Conservation (phyloP, 192 early-diverging fungal species). For the Thoreauomyces humboldtii region DNA sequence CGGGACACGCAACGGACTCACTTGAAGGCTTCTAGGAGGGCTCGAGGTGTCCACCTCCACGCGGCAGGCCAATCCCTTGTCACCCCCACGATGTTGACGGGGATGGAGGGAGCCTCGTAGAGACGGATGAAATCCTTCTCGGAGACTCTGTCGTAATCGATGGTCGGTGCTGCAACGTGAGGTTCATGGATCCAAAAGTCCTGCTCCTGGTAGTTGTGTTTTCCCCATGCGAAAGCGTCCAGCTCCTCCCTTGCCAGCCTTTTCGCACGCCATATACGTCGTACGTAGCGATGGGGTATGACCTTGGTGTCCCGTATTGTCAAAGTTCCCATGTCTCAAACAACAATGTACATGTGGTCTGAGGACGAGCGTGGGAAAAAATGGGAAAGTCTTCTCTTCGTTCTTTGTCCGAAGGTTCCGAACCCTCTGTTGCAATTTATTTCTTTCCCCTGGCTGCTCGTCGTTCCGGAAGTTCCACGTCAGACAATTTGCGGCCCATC, state of each 20-base stretch:
- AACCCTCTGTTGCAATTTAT: too few relatives aligned
- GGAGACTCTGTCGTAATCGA: constrained; percentile 51
- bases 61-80: constrained; percentile 57
- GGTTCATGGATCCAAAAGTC: constrained; percentile 52
- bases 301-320: background rate
- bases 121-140: constrained; percentile 56
- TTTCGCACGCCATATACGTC: background rate
- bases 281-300: background rate
- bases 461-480: too few relatives aligned
- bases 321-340: too few relatives aligned
- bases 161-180: constrained; percentile 51
- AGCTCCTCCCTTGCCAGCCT: constrained; percentile 45
- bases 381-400: too few relatives aligned
- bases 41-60: constrained; percentile 56
- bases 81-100: constrained; percentile 61
- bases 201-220: constrained; percentile 44
- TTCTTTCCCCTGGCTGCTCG: too few relatives aligned
- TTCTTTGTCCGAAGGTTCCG: too few relatives aligned
- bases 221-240: constrained; percentile 60
- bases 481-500: too few relatives aligned
- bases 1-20: background rate
- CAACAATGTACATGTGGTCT: too few relatives aligned
- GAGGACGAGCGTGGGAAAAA: too few relatives aligned
- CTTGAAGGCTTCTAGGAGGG: background rate
- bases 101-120: constrained; percentile 53